Base-by-base conservation (phyloP, 2,329 filamentous ascomycete species). In the Chalaropsis thielavioides region DNA sequence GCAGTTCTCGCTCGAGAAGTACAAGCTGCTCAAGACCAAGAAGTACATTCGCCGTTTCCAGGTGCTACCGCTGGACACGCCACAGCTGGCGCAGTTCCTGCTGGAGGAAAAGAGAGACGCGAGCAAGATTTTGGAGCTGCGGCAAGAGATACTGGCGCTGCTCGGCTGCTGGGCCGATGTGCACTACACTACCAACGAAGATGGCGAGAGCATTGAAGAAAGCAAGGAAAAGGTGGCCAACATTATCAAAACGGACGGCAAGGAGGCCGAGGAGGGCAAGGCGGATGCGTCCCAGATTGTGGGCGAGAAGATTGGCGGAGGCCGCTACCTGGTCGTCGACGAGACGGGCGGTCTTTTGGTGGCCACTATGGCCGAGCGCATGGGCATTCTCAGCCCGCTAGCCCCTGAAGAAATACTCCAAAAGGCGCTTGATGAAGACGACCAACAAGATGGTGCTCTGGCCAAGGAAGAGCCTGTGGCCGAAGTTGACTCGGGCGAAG, bases 21-120 rank as follows among this genome's bases (percentile, higher is more conserved):
- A 99, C 76, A 96, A 94, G 71, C 78, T 97, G 19, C 81, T 95
- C 58, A 99, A 99, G 77, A 88, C 89, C 69, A 92, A 87, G 73
- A 99, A 99, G 75, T 97, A 95, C 73, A 82, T 97, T 68, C 86
- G 88, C 71, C 81, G 91, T 13, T 97, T 99, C 72, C 90, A 88
- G 0, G 83, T 94, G 1, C 74, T 95, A 62, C 92, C 92, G 0
- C 76, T 97, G 69, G 91, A 96, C 71, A 84, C 95, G 15, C 81
- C 85, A 0, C 81, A 84, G 68, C 78, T 97, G 68, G 84, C 85
- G 22, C 83, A 90, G 69, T 95, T 88, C 78, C 80, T 92, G 71
- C 76, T 96, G 61, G 80, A 87, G 65, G 89, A 95, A 70, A 89
- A 88, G 71, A 68, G 64, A 41, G 92, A 97, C 70, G 80, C 89